Evolutionary conservation across 805 yeast genomes (phyloP), one percentile per base, ranked within the genome.

Genomic region (Ascoidea rubescens): DNA sequence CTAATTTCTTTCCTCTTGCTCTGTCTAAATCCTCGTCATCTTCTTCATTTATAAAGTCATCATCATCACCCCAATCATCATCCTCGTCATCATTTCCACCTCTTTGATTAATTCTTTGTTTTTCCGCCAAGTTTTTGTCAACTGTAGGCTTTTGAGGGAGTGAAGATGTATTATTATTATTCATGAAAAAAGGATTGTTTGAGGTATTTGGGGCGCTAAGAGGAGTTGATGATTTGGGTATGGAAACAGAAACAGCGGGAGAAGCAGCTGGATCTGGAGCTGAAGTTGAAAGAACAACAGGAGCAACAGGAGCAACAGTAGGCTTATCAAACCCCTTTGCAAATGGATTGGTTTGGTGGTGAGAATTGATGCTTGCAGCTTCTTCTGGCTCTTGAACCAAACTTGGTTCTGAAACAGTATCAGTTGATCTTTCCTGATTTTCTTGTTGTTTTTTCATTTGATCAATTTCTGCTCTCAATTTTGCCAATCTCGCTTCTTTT

Each of bases 11-110:
- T 53, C 28, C 48, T 45, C 31, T 48, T 46, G n/a, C 50, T 45
- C 37, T 46, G 43, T 14, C 50, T 48, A 54, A 45, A 47, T 54
- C 58, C n/a, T 55, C 55, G 12, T 53, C 55, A 4, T 53, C 57
- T 5, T 53, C 56, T 5, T 55, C 52, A 37, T 52, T 55, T 16
- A 46, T 49, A 1, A 50, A 48, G 10, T 42, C 53, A 31, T 52
- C 55, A 8, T 51, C 57, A 44, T 48, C 57, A 51, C 52, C 55
- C 30, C 56, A 54, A 51, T 53, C 50, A n/a, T 49, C 58, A 47
- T 55, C 57, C 43, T 53, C 55, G 43, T 52, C 51, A 47, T 52
- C 50, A 17, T 42, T 44, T 8, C 46, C 46, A 5, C 28, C 33
- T 30, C 48, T 46, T n/a, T 51, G 49, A 32, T 47, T 50, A 33